phyloP scores from a whole-genome alignment of 2,329 filamentous ascomycete species.

The Epichloe uncinata region DNA sequence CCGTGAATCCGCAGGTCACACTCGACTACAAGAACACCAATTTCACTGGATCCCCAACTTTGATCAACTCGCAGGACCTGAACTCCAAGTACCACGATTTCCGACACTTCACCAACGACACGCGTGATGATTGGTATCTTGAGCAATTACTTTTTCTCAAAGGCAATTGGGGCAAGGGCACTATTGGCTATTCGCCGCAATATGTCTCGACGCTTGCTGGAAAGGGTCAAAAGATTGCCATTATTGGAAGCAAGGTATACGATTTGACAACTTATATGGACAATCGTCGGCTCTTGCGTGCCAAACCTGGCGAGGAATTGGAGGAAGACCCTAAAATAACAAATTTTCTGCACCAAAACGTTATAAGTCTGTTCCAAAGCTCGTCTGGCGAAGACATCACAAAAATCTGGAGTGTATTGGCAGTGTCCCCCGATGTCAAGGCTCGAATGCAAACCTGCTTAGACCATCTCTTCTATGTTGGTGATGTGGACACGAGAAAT shows the following conservation, averaged over 20 bases:
- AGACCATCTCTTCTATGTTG: slow-evolving; percentile 90
- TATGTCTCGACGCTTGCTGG: slow-evolving; percentile 60
- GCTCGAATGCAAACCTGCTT: slow-evolving; percentile 67
- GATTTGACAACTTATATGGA: slow-evolving; percentile 74
- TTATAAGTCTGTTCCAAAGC: slow-evolving; percentile 65
- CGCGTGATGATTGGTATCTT: slow-evolving; percentile 79
- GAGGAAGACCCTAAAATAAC: slow-evolving; percentile 38
- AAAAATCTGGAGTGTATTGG: slow-evolving; percentile 65
- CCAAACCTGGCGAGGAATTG: slow-evolving; percentile 36
- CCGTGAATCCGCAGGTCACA: slow-evolving; percentile 56
- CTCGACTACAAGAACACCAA: slow-evolving; percentile 76
- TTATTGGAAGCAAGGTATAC: slow-evolving; percentile 69
- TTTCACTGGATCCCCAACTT: slow-evolving; percentile 49
- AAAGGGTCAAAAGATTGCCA: slow-evolving; percentile 56
- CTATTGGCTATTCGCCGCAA: slow-evolving; percentile 66
- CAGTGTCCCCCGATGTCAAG: slow-evolving; percentile 42
- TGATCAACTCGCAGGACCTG: slow-evolving; percentile 52
- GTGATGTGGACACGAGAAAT: slow-evolving; percentile 80
- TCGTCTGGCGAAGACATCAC: slow-evolving; percentile 68
- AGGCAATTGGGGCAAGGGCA: slow-evolving; percentile 71
- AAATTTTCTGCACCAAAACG: slow-evolving; percentile 68
- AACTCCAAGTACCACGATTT: slow-evolving; percentile 89
- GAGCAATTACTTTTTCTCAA: slow-evolving; percentile 75
- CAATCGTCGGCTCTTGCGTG: slow-evolving; percentile 56
- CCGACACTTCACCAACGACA: slow-evolving; percentile 69